Evolutionary conservation across 1,139 yeast genomes (phyloP), one percentile per base, ranked within the genome.

Genomic region (Protomyces inundatus): DNA sequence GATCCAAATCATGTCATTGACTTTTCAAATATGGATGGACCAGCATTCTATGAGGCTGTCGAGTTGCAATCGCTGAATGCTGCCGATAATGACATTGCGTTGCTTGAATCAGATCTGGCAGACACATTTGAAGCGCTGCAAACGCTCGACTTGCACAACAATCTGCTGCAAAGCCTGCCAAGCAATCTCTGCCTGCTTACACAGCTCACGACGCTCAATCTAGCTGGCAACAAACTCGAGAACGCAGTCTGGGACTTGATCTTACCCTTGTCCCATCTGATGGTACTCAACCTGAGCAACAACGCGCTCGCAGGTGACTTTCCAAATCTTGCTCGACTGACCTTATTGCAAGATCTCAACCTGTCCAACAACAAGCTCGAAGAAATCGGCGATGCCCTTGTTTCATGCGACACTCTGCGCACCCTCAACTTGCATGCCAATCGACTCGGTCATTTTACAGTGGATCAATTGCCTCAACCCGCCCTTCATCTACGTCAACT

Each of bases 1-100:
- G 62, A 58, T 42, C 62, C 62, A 5, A 40, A 55, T 12, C 56
- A 58, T 40, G 62, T 58, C 53, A 58, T 58, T 16, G 62, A 58
- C 53, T 58, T 58, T 34, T 51, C 62, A 14, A 35, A 16, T 14
- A 50, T 39, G 56, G 34, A 36, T 32, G 35, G 34, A 4, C 36
- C 62, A 7, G 33, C 62, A n/a, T 58, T 56, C 56, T 58, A 58
- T 35, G 62, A 58, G 10, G 53, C 45, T 16, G 42, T 39, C 7
- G 62, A 58, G 42, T 45, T 58, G 56, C 39, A 50, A 12, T 45
- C 53, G 6, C 14, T 52, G 35, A 58, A 58, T 42, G 55, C 48
- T 3, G 62, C 62, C 16, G 62, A 58, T 36, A 58, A 58, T n/a
- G 62, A 58, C 42, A 32, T 58, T 23, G 34, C 35, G 4, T 40